These are phyloP conservation scores for Toxicodendron radicans DNA, from an alignment of 345 rosid species.

Conservation along the genomic window DNA sequence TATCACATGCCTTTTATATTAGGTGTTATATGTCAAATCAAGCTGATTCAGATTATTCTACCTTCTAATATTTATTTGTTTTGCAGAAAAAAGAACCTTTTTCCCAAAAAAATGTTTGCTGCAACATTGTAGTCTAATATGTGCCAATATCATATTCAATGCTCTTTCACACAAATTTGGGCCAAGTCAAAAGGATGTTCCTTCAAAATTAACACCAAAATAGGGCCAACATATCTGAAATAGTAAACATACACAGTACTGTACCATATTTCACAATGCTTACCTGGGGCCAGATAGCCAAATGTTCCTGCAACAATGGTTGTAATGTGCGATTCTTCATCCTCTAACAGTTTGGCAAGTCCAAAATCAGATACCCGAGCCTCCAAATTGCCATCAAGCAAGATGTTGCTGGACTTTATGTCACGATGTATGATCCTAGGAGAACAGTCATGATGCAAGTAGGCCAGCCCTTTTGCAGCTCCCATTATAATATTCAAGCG, in stretches of 20 bases:
- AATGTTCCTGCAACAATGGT: slow-evolving; percentile 99
- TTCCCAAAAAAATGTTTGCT: background rate
- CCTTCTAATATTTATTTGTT: background rate
- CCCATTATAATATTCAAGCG: slow-evolving; percentile 89
- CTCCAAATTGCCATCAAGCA: slow-evolving; percentile 95
- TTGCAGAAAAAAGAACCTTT: background rate
- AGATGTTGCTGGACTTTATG: slow-evolving; percentile 94
- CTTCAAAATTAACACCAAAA: background rate
- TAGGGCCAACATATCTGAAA: slow-evolving; percentile 7
- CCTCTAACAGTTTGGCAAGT: slow-evolving; percentile 91
- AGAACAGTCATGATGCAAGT: slow-evolving; percentile 97
- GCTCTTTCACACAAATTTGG: background rate
- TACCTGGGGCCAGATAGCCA: slow-evolving; percentile 99
- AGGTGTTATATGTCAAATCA: background rate
- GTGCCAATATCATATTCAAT: slow-evolving; percentile 8
- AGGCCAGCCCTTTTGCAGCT: slow-evolving; percentile 97
- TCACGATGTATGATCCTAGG: slow-evolving; percentile 99
- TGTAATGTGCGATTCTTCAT: slow-evolving; percentile 96
- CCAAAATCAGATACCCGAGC: slow-evolving; percentile 99
- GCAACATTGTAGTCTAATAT: background rate
- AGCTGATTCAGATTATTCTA: background rate
- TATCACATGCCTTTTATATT: background rate
- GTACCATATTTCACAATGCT: slow-evolving; percentile 18
- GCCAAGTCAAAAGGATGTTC: slow-evolving; percentile 1
- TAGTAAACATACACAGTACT: slow-evolving; percentile 1